Evolutionary conservation across 441 rosid genomes (phyloP).

Genomic region (Erodium trifolium): DNA sequence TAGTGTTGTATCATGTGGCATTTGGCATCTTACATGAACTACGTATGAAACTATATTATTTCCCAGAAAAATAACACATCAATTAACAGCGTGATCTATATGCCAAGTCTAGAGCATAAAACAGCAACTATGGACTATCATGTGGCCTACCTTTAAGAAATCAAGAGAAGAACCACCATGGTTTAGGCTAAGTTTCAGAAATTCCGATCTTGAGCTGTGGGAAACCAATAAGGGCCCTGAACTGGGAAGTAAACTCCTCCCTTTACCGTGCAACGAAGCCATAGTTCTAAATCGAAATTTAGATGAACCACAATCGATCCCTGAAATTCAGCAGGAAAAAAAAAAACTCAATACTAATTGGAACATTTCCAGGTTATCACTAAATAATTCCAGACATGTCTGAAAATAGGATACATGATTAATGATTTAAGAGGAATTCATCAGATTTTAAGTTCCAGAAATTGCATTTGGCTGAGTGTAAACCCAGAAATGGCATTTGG

Average conservation of each 20-base stretch:
- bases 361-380: constrained; percentile 1
- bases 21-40: background rate
- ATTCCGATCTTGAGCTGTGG: constrained; percentile 16
- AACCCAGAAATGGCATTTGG: no score
- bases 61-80: background rate
- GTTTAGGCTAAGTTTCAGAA: constrained; percentile 22
- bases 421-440: background rate
- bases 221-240: constrained; percentile 22
- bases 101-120: background rate
- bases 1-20: no score
- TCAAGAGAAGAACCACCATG: constrained; percentile 29
- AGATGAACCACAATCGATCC: background rate
- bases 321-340: background rate
- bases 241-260: constrained; percentile 9
- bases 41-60: background rate
- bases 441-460: background rate
- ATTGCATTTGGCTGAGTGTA: no score
- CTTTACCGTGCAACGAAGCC: constrained; percentile 15
- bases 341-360: background rate
- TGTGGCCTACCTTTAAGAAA: constrained; percentile 45
- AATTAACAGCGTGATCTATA: constrained; percentile 6
- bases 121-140: background rate
- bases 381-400: background rate
- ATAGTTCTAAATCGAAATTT: constrained; percentile 11
- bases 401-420: background rate